Percentiles rank a stretch among this genome's conserved stretches.
These are phyloP conservation scores for Phyllosticta capitalensis DNA, from an alignment of 2,329 filamentous ascomycete genomes.

Conservation along the genomic window DNA sequence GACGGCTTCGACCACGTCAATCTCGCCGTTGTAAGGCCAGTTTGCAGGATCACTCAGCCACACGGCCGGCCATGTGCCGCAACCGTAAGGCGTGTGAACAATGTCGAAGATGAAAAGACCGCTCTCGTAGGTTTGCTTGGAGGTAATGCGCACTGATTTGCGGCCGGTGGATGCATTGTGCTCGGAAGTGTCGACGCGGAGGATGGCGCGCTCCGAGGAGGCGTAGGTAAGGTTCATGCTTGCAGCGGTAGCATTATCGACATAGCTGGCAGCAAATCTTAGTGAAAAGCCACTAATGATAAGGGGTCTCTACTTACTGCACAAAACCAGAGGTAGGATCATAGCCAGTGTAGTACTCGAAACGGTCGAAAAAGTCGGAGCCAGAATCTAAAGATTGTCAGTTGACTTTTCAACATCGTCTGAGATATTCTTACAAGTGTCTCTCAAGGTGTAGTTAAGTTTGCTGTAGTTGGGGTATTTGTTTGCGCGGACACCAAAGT, in stretches of 20 bases:
- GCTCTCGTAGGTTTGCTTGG: constrained; percentile 18
- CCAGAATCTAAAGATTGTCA: constrained; percentile 45
- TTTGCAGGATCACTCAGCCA: constrained; percentile 21
- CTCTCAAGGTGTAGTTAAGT: constrained; percentile 4
- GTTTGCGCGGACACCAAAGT: constrained; percentile 4
- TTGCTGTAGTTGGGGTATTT: constrained; percentile 9
- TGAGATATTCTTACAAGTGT: constrained; percentile 55
- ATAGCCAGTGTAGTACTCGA: constrained; percentile 21
- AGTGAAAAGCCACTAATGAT: background rate
- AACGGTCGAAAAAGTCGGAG: constrained; percentile 24
- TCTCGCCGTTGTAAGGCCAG: constrained; percentile 23
- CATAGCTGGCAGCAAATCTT: constrained; percentile 12
- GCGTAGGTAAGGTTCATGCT: constrained; percentile 3
- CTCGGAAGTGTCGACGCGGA: constrained; percentile 28
- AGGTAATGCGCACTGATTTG: constrained; percentile 22
- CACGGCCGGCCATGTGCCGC: constrained; percentile 26
- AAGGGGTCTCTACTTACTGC: constrained; percentile 16
- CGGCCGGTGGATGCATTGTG: constrained; percentile 16
- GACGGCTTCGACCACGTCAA: constrained; percentile 27
- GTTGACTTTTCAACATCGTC: constrained; percentile 54
- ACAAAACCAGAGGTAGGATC: constrained; percentile 23
- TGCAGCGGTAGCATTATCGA: constrained; percentile 11
- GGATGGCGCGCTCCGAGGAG: constrained; percentile 3
- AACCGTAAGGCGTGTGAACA: constrained; percentile 23
- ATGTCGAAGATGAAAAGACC: constrained; percentile 25